Evolutionary conservation across 106 monocot species (phyloP), one percentile per base, ranked within the genome.

Genomic region (Apostasia shenzhenica): DNA sequence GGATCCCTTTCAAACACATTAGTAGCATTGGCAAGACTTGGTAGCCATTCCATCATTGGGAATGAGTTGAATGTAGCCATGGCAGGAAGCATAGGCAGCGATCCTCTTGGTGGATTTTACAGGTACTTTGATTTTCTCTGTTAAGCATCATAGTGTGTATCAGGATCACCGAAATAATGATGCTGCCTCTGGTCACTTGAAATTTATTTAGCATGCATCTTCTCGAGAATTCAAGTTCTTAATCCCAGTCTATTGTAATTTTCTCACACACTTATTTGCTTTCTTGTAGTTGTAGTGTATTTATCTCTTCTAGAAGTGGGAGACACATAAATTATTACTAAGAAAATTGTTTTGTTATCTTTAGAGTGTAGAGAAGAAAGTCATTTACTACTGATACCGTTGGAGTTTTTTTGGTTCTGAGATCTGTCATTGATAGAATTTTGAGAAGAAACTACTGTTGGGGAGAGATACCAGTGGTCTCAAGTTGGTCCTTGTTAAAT

Each of bases 1-100:
- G 95, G 95, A 37, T 97, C 95, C 50, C 89, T 97, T 45, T 97
- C 95, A 6, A 97, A 97, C 66, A 89, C 95, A 45, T 77, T 97
- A 26, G 95, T 97, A 8, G 95, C 95, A 51, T 79, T 97, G 72
- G 89, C 95, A 47, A 89, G 95, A 80, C 70, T 97, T 47, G 95
- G 91, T 45, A 73, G 73, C 56, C 63, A 64, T 4, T 74, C 86
- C 44, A 39, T 82, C n/a, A 76, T 73, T 61, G 78, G 71, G 54
- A 72, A 73, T 53, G 67, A 64, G 9, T 54, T 97, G 59, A 86
- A 86, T 68, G 72, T 97, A 59, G 95, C 95, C 55, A 89, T 97
- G 92, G 89, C 95, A 39, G 95, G 95, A 14, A 97, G 92, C 61
- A 80, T 97, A 46, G 95, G 95, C 37, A 83, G 86, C 48, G 95